A percentile compares a stretch with the other conserved stretches of the same genome.
phyloP scores from a whole-genome alignment of 805 yeast species.

The Wickerhamiella domercqiae region DNA sequence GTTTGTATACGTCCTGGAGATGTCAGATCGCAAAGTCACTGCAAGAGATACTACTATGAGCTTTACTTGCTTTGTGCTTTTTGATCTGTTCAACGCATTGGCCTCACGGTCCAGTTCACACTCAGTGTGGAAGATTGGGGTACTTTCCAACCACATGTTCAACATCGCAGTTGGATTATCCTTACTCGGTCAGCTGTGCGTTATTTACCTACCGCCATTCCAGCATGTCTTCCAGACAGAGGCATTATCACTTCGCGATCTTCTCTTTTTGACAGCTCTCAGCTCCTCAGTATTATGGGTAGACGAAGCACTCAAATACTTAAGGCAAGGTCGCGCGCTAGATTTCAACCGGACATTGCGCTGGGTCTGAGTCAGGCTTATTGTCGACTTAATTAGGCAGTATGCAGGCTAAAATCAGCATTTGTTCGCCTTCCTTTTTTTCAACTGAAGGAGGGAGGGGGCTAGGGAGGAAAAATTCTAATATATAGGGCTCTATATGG shows the following conservation, averaged over 20 bases:
- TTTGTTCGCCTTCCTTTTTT: no score
- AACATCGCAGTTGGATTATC: conserved; percentile 85
- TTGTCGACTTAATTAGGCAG: not conserved
- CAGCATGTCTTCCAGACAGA: conserved; percentile 92
- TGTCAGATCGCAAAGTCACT: conserved; percentile 70
- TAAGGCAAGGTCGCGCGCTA: conserved; percentile 1
- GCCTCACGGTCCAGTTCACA: conserved; percentile 81
- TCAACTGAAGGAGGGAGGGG: no score
- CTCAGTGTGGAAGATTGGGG: conserved; percentile 68
- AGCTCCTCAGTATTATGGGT: conserved; percentile 73
- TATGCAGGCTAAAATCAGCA: not conserved
- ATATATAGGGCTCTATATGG: no score
- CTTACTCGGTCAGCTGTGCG: conserved; percentile 78
- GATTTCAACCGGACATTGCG: not conserved
- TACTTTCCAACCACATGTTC: conserved; percentile 72
- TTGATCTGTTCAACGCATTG: conserved; percentile 93
- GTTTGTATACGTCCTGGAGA: conserved; percentile 71
- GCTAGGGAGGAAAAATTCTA: no score
- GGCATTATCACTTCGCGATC: conserved; percentile 57
- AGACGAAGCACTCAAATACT: conserved; percentile 66
- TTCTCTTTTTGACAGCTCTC: conserved; percentile 42
- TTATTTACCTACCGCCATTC: conserved; percentile 84
- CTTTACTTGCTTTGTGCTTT: conserved; percentile 88
- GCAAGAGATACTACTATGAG: conserved; percentile 98
- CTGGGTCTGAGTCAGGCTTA: not conserved